Conservation (phyloP, 2,329 filamentous ascomycete species). For the Epichloe baconii region DNA sequence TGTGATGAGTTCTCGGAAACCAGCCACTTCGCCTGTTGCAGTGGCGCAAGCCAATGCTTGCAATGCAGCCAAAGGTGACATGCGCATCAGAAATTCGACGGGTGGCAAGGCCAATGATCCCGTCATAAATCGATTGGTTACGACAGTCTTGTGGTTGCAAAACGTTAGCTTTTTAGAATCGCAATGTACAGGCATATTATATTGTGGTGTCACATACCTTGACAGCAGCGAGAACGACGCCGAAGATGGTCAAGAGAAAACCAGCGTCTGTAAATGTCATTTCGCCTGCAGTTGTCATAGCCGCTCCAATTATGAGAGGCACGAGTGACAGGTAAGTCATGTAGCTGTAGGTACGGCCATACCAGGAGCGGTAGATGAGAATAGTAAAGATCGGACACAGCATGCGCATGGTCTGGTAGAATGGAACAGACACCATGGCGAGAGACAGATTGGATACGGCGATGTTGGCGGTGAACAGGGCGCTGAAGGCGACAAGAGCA, state of each 20-base stretch:
- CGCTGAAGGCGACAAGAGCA: constrained; percentile 43
- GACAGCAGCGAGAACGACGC: constrained; percentile 39
- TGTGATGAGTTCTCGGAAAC: constrained; percentile 24
- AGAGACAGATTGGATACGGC: constrained; percentile 52
- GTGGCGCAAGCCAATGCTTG: constrained; percentile 40
- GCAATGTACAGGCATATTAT: not conserved
- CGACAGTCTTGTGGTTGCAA: constrained; percentile 30
- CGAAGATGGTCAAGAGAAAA: constrained; percentile 40
- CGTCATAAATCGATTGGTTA: constrained; percentile 52
- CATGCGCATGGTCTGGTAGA: constrained; percentile 52
- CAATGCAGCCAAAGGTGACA: constrained; percentile 46
- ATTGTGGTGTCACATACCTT: constrained; percentile 27
- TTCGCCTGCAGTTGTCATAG: constrained; percentile 47
- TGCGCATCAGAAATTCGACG: constrained; percentile 47
- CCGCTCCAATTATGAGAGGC: constrained; percentile 47
- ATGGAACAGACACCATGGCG: constrained; percentile 48
- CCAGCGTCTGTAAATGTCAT: constrained; percentile 48
- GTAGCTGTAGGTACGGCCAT: constrained; percentile 38
- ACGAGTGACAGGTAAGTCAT: constrained; percentile 46
- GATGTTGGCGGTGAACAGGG: constrained; percentile 50
- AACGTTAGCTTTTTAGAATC: not conserved
- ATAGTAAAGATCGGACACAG: constrained; percentile 49
- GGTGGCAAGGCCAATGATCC: constrained; percentile 43
- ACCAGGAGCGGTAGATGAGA: constrained; percentile 44
- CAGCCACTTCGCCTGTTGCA: constrained; percentile 37